These are phyloP conservation scores for Colletotrichum cuscutae DNA, from an alignment of 2,329 filamentous ascomycete species.

Conservation along the genomic window DNA sequence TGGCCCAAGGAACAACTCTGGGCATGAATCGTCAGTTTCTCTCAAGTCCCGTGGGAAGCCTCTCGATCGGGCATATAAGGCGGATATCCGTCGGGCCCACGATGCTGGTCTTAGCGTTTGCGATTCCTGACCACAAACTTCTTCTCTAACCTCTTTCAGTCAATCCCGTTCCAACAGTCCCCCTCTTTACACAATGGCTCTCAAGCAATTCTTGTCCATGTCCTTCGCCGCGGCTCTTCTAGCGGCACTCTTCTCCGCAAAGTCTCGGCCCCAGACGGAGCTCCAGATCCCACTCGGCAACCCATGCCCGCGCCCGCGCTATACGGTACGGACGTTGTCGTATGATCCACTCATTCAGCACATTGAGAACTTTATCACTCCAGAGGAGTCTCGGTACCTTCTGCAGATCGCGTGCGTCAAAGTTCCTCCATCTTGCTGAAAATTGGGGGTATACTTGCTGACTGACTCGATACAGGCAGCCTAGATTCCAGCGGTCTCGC, in stretches of 20 bases:
- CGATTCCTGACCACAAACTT: not conserved
- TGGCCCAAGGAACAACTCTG: too few species aligned
- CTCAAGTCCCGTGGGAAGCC: not conserved
- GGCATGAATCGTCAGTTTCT: not conserved
- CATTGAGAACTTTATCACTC: not conserved
- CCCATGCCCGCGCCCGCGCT: not conserved
- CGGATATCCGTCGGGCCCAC: not conserved
- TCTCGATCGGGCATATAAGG: not conserved
- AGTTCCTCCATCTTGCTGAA: not conserved
- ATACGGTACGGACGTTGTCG: not conserved
- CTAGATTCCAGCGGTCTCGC: not conserved
- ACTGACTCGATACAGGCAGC: not conserved
- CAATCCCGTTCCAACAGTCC: not conserved
- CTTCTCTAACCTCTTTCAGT: not conserved
- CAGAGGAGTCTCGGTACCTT: not conserved
- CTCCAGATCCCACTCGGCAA: not conserved
- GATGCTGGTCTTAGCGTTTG: not conserved
- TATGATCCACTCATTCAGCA: not conserved
- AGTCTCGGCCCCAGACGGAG: not conserved
- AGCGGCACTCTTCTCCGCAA: not conserved
- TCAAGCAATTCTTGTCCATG: not conserved
- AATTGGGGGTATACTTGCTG: not conserved
- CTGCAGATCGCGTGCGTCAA: not conserved
- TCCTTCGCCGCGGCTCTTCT: not conserved
- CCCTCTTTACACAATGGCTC: not conserved